A percentile compares a stretch with the other conserved stretches of the same genome.
Conservation (phyloP, 768 basidiomycete genomes). For the Trametes maxima region DNA sequence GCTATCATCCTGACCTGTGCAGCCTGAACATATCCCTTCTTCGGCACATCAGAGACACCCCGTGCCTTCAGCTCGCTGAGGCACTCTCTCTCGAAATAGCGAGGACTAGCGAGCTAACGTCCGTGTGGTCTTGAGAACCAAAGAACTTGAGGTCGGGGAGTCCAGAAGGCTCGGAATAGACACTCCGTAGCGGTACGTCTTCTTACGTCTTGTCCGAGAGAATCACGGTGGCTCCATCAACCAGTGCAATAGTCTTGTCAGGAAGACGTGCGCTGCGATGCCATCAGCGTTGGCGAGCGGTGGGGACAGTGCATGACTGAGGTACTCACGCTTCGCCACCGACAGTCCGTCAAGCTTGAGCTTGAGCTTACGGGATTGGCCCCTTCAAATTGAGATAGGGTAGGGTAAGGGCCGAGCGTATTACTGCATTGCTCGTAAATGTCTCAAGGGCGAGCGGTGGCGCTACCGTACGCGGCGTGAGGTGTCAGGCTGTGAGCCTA, state of each 20-base stretch:
- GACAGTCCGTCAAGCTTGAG: not conserved
- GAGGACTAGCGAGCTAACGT: not conserved
- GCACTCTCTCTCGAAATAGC: not conserved
- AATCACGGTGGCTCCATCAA: not conserved
- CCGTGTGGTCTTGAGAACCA: too few relatives aligned
- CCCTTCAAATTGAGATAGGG: too few relatives aligned
- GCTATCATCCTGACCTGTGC: slow-evolving; percentile 6
- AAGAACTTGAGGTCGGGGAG: not conserved
- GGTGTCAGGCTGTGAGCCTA: too few relatives aligned
- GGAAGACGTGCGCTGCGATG: not conserved
- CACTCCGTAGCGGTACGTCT: not conserved
- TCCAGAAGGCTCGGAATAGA: not conserved
- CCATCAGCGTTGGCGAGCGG: not conserved
- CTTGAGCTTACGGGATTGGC: too few relatives aligned
- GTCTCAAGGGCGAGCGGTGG: too few relatives aligned
- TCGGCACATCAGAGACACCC: not conserved
- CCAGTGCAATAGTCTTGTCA: not conserved
- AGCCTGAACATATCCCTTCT: not conserved
- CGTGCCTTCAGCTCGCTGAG: not conserved
- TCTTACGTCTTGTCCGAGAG: not conserved
- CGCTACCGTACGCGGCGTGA: too few relatives aligned
- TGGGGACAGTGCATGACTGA: not conserved
- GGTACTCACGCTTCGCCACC: not conserved
- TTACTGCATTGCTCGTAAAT: too few relatives aligned
- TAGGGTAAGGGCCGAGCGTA: too few relatives aligned